phyloP scores from a whole-genome alignment of 2,329 filamentous ascomycete species.

The Cercospora citrullina region DNA sequence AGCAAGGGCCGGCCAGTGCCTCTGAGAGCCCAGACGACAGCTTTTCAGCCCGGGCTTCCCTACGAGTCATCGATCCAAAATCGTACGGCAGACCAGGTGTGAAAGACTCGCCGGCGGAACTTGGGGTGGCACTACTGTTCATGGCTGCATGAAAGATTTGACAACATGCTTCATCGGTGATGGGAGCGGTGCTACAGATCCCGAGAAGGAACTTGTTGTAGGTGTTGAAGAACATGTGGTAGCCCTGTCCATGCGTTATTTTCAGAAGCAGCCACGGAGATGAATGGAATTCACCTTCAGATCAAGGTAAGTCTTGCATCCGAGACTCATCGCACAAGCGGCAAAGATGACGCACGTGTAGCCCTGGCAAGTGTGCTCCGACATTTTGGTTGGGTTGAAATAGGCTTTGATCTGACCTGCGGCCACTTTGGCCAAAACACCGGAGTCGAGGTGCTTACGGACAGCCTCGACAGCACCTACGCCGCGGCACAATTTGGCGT shows the following conservation, averaged over 20 bases:
- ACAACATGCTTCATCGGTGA: background rate
- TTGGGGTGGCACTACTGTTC: background rate
- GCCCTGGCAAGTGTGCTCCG: conserved; percentile 9
- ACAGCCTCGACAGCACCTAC: background rate
- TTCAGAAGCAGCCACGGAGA: background rate
- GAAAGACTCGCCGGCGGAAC: background rate
- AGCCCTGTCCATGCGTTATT: background rate
- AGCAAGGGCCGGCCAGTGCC: background rate
- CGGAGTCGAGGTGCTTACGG: conserved; percentile 20
- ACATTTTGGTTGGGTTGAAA: conserved; percentile 13
- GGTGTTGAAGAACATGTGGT: background rate
- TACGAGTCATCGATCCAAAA: background rate
- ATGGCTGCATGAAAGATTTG: background rate
- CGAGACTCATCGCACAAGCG: background rate
- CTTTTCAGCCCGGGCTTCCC: background rate
- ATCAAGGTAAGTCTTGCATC: background rate
- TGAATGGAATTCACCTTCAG: background rate
- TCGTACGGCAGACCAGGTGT: background rate
- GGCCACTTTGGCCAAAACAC: conserved; percentile 13
- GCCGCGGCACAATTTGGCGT: background rate
- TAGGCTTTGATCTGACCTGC: conserved; percentile 18
- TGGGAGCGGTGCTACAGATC: background rate
- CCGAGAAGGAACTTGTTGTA: background rate
- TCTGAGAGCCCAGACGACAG: background rate
- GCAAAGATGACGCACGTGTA: conserved; percentile 2